Percentiles rank a stretch among this genome's conserved stretches.
phyloP scores from a whole-genome alignment of 306 rosid genomes.

The Lablab purpureus region DNA sequence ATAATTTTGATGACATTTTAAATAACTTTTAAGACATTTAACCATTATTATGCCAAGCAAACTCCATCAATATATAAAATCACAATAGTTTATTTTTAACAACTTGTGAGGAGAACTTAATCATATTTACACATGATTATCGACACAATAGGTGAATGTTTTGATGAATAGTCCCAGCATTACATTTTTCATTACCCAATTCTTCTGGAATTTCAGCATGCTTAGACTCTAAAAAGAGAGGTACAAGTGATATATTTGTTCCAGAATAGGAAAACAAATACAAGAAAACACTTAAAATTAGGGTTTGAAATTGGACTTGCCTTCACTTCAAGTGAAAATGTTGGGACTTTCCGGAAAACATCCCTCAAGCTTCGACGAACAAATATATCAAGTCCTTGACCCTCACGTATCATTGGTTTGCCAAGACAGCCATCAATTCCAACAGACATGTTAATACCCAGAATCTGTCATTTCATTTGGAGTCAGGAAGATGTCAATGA shows the following conservation, averaged over 20 bases:
- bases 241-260: not conserved
- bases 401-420: slow-evolving; percentile 91
- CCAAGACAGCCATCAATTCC: slow-evolving; percentile 85
- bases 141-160: not conserved
- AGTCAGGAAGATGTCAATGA: slow-evolving; percentile 45
- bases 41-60: not conserved
- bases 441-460: slow-evolving; percentile 91
- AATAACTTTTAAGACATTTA: not conserved
- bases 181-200: not conserved
- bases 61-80: not conserved
- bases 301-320: slow-evolving; percentile 53
- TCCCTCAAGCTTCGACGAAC: slow-evolving; percentile 98
- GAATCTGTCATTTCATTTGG: slow-evolving; percentile 64
- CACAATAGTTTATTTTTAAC: not conserved
- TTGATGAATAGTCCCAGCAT: not conserved
- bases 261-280: slow-evolving; percentile 9
- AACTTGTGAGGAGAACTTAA: not conserved
- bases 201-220: not conserved
- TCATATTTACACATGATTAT: not conserved
- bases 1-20: not conserved
- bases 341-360: slow-evolving; percentile 92
- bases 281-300: slow-evolving; percentile 23
- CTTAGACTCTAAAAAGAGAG: not conserved
- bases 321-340: slow-evolving; percentile 92
- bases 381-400: slow-evolving; percentile 85